A percentile compares a stretch with the other conserved stretches of the same genome.
These are phyloP conservation scores for Lepiota venenata DNA, from an alignment of 768 basidiomycete species.

Conservation along the genomic window DNA sequence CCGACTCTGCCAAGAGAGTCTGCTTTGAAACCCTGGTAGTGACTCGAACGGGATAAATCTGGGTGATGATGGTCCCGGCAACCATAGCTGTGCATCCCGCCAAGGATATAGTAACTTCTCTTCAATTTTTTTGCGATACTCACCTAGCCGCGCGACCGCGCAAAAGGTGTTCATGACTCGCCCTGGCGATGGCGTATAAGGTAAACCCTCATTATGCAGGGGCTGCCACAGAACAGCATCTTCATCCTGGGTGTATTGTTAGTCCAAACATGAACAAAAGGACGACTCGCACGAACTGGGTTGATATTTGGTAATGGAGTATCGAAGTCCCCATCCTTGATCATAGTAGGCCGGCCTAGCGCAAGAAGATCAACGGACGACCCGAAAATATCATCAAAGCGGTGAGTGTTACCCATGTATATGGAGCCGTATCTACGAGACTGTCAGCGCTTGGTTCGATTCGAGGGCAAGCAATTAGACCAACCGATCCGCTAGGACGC, in stretches of 20 bases:
- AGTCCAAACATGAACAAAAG: slow-evolving; percentile 7
- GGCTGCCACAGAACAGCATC: slow-evolving; percentile 57
- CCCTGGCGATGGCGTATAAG: slow-evolving; percentile 44
- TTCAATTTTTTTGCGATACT: slow-evolving; percentile 15
- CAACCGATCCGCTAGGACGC: slow-evolving; percentile 67
- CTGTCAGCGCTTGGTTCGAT: background rate
- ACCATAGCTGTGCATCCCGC: slow-evolving; percentile 48
- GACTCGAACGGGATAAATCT: slow-evolving; percentile 66
- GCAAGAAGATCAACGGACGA: slow-evolving; percentile 5
- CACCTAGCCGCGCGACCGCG: slow-evolving; percentile 57
- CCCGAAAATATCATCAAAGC: too few relatives aligned
- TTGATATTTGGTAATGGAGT: slow-evolving; percentile 56
- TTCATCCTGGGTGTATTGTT: slow-evolving; percentile 44
- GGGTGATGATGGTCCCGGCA: slow-evolving; percentile 61
- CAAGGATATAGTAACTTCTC: background rate
- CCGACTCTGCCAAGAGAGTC: slow-evolving; percentile 49
- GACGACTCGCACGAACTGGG: slow-evolving; percentile 35
- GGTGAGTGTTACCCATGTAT: slow-evolving; percentile 56
- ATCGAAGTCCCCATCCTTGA: slow-evolving; percentile 69
- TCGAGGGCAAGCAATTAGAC: slow-evolving; percentile 12
- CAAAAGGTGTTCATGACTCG: slow-evolving; percentile 53
- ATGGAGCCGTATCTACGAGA: slow-evolving; percentile 55
- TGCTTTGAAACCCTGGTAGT: slow-evolving; percentile 44
- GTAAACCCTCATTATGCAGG: slow-evolving; percentile 33
- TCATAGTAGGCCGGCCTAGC: slow-evolving; percentile 62